Base-by-base conservation (phyloP, 495 filamentous ascomycete genomes). In the Letharia lupina region DNA sequence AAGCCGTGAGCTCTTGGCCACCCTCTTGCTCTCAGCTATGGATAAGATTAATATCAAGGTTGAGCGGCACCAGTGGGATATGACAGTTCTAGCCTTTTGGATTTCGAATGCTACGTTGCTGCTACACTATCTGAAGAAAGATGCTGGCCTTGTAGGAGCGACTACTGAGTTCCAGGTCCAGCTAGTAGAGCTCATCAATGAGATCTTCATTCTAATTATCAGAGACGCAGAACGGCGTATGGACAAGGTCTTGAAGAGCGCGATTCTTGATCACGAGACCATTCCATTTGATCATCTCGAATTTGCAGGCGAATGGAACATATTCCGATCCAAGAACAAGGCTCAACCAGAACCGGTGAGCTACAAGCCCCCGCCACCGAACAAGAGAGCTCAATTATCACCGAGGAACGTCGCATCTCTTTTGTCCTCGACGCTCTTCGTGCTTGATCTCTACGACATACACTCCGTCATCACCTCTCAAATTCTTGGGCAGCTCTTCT, bases 41-140 rank as follows among this genome's bases (percentile, higher is more conserved):
- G 90, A 96, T 61, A 96, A 93, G 76, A 97, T 99, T 68, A 97
- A 98, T 70, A 87, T 90, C 62, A 91, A 97, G 50, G 91, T 98
- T 39, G 95, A 97, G 72, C 83, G 82, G 47, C 85, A 96, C 70
- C 94, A 99, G 71, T 97, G 94, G 93, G 94, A 99, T 71, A 99
- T 99, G 94, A 99, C 94, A 0, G 94, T 98, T 67, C 81, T 98
- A 23, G 95, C 94, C 3, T 99, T 98, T 72, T 99, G 94, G 94
- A 90, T 96, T 72, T 98, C 95, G 12, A 99, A 99, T 74, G 94
- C 91, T 35, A 98, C 93, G 2, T 78, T 99, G 8, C 79, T 99
- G 3, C 81, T 99, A 35, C 93, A 99, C 74, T 99, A 99, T 72
- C 80, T 99, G 47, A 96, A 95, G 76, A 99, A 99, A 73, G 94